A percentile compares a stretch with the other conserved stretches of the same genome.
Conservation (phyloP, 306 rosid species). For the Inga oerstediana region DNA sequence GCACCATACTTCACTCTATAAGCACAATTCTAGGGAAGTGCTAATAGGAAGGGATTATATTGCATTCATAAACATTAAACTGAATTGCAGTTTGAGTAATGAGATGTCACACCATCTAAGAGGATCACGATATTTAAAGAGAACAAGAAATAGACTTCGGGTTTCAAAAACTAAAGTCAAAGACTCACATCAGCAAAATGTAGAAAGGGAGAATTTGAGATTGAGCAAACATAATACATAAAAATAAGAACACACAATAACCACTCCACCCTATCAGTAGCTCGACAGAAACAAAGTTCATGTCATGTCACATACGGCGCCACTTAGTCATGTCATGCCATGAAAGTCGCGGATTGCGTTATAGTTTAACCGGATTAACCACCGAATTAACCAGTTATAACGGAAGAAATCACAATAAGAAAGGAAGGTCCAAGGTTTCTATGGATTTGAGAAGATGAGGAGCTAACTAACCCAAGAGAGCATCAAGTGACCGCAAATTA, state of each 20-base stretch:
- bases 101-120: background rate
- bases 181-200: background rate
- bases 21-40: background rate
- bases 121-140: background rate
- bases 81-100: background rate
- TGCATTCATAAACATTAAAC: background rate
- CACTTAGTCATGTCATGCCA: background rate
- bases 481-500: constrained; percentile 84
- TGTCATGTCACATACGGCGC: background rate
- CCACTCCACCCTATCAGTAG: background rate
- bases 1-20: background rate
- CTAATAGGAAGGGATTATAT: background rate
- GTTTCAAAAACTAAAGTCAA: background rate
- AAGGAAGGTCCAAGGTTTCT: background rate
- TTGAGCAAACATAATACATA: background rate
- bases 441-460: background rate
- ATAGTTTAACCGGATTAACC: constrained; percentile 4
- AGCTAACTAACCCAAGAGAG: constrained; percentile 66
- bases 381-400: background rate
- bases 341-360: background rate
- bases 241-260: background rate
- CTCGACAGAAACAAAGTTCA: background rate
- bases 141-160: background rate
- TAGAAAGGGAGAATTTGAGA: background rate
- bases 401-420: background rate